Evolutionary conservation across 805 yeast species (phyloP).

Genomic region (Clavispora asparagi): DNA sequence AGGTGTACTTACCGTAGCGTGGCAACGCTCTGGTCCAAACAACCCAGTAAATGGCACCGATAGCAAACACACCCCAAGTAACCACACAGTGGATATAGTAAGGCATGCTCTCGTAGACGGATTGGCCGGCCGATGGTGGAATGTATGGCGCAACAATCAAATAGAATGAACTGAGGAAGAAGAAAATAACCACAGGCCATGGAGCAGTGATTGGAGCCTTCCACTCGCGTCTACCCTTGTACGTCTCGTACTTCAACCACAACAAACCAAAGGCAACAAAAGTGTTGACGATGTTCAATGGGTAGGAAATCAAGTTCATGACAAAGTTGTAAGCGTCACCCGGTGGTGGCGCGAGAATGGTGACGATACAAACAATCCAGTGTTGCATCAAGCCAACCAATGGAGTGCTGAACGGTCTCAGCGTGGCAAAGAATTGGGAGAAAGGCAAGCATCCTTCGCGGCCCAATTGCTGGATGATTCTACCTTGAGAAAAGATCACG

Average conservation of each 20-base stretch:
- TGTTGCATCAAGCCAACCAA: constrained; percentile 69
- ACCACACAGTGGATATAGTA: constrained; percentile 79
- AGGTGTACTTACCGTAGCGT: constrained; percentile 43
- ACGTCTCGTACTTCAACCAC: constrained; percentile 48
- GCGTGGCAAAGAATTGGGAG: constrained; percentile 63
- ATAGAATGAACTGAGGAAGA: constrained; percentile 60
- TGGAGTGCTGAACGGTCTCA: constrained; percentile 71
- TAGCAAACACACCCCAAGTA: constrained; percentile 68
- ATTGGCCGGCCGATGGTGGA: constrained; percentile 64
- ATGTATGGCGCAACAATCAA: constrained; percentile 73
- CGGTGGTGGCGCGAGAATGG: constrained; percentile 71
- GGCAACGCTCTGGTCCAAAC: constrained; percentile 61
- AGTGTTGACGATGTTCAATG: constrained; percentile 70
- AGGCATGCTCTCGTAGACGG: constrained; percentile 65
- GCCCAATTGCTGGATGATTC: constrained; percentile 75
- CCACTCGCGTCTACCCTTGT: constrained; percentile 54
- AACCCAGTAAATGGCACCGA: constrained; percentile 64
- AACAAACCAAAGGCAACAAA: constrained; percentile 60
- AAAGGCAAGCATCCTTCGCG: constrained; percentile 80
- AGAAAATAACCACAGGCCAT: constrained; percentile 57
- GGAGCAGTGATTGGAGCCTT: constrained; percentile 67
- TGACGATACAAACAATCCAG: constrained; percentile 67
- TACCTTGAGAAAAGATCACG: constrained; percentile 76
- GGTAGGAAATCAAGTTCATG: constrained; percentile 74
- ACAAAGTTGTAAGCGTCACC: constrained; percentile 86